A percentile compares a stretch with the other conserved stretches of the same genome.
Conservation (phyloP, 2,329 filamentous ascomycete species). For the Lachnellula cervina region DNA sequence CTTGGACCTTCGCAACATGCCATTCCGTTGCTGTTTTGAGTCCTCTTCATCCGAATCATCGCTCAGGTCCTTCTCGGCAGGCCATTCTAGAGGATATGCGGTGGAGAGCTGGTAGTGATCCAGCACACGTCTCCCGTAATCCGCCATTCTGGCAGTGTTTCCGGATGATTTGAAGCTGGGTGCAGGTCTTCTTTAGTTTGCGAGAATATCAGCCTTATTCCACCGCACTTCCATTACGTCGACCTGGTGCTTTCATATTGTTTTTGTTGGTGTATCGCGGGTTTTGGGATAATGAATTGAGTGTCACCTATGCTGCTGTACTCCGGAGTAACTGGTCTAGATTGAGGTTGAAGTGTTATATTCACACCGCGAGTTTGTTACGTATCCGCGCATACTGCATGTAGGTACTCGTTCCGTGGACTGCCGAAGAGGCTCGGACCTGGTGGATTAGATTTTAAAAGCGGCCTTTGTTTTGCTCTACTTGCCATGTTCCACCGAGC, state of each 20-base stretch:
- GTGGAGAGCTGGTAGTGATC: slow-evolving; percentile 85
- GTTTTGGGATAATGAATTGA: too few species aligned
- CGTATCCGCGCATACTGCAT: too few species aligned
- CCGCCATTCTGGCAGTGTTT: slow-evolving; percentile 46
- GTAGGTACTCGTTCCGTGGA: too few species aligned
- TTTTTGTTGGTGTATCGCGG: background rate
- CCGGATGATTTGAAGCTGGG: background rate
- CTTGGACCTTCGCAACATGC: slow-evolving; percentile 55
- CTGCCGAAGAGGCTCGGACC: too few species aligned
- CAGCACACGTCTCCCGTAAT: slow-evolving; percentile 71
- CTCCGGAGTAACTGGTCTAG: too few species aligned
- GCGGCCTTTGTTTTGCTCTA: too few species aligned
- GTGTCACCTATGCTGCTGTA: too few species aligned
- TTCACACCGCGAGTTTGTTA: too few species aligned
- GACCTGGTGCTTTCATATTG: background rate
- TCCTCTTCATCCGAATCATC: slow-evolving; percentile 58
- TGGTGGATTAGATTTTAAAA: too few species aligned
- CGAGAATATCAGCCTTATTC: background rate
- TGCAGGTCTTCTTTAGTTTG: background rate
- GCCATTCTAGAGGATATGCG: slow-evolving; percentile 80
- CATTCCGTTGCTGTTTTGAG: slow-evolving; percentile 36
- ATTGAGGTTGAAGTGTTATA: background rate
- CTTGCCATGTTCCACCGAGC: too few species aligned
- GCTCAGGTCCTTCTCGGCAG: slow-evolving; percentile 70
- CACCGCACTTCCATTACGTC: background rate